Conservation (phyloP, 1,284 basidiomycete genomes). For the Melampsora larici-populina region DNA sequence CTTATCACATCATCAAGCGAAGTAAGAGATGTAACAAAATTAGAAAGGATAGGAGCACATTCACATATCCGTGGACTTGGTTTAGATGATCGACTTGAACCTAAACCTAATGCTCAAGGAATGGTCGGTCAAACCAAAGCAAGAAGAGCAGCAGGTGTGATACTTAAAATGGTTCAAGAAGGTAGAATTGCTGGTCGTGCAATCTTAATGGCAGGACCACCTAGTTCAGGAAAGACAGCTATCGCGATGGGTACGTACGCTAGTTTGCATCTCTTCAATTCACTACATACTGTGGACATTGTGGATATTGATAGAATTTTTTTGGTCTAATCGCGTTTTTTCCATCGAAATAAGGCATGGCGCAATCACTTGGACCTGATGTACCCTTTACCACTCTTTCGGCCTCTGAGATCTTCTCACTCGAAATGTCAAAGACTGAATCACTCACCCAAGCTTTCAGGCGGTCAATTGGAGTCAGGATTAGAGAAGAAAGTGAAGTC, state of each 20-base stretch:
- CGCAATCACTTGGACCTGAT: conserved; percentile 84
- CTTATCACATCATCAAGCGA: conserved; percentile 52
- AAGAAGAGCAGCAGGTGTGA: conserved; percentile 92
- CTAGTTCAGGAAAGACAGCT: conserved; percentile 93
- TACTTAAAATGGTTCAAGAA: conserved; percentile 96
- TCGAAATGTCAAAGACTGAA: conserved; percentile 95
- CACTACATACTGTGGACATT: background rate
- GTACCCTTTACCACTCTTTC: conserved; percentile 98
- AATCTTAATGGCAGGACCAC: conserved; percentile 92
- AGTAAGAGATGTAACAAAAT: conserved; percentile 83
- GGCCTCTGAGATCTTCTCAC: conserved; percentile 92
- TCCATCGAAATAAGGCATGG: conserved; percentile 71
- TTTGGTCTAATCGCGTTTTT: no score
- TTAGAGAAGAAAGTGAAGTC: conserved; percentile 95
- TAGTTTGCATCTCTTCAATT: conserved; percentile 8
- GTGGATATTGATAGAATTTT: no score
- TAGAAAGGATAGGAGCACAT: conserved; percentile 95
- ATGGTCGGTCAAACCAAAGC: conserved; percentile 96
- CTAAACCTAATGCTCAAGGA: conserved; percentile 78
- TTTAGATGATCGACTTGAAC: conserved; percentile 83
- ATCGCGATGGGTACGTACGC: conserved; percentile 77
- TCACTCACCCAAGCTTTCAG: conserved; percentile 94
- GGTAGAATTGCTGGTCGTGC: conserved; percentile 89
- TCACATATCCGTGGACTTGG: conserved; percentile 95
- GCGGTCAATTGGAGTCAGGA: conserved; percentile 89